Evolutionary conservation across 257 asterid species (phyloP).

Genomic region (Ehretia macrophylla): DNA sequence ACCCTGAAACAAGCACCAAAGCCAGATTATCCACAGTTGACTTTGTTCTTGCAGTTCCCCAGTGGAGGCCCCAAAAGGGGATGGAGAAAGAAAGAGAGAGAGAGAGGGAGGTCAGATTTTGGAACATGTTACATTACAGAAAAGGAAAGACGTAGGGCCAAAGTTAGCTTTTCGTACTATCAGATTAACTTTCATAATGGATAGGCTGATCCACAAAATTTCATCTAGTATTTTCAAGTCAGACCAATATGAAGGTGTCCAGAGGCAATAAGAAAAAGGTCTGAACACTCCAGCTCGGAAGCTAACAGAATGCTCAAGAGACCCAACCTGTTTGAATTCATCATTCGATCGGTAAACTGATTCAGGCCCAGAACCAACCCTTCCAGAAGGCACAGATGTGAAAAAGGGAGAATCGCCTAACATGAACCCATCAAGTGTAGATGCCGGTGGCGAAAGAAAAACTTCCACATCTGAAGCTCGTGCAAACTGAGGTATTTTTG

Average conservation of each 20-base stretch:
- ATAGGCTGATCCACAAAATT: not conserved
- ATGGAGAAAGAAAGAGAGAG: not conserved
- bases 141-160: not conserved
- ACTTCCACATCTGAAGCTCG: slow-evolving; percentile 97
- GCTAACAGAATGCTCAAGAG: slow-evolving; percentile 15
- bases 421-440: slow-evolving; percentile 92
- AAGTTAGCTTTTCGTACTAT: too few relatives aligned
- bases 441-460: slow-evolving; percentile 90
- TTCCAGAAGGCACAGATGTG: slow-evolving; percentile 97
- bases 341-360: slow-evolving; percentile 92
- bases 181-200: too few relatives aligned
- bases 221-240: not conserved
- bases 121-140: not conserved
- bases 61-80: not conserved
- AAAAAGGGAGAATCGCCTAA: slow-evolving; percentile 95
- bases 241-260: not conserved
- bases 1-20: not conserved
- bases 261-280: not conserved
- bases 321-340: slow-evolving; percentile 83
- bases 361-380: slow-evolving; percentile 86
- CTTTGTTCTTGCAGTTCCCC: not conserved
- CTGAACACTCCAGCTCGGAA: not conserved
- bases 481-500: slow-evolving; percentile 96
- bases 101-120: not conserved
- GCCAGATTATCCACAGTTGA: too few relatives aligned